Evolutionary conservation across 163 green algal genomes (phyloP).

Genomic region (Scenedesmus sp.): DNA sequence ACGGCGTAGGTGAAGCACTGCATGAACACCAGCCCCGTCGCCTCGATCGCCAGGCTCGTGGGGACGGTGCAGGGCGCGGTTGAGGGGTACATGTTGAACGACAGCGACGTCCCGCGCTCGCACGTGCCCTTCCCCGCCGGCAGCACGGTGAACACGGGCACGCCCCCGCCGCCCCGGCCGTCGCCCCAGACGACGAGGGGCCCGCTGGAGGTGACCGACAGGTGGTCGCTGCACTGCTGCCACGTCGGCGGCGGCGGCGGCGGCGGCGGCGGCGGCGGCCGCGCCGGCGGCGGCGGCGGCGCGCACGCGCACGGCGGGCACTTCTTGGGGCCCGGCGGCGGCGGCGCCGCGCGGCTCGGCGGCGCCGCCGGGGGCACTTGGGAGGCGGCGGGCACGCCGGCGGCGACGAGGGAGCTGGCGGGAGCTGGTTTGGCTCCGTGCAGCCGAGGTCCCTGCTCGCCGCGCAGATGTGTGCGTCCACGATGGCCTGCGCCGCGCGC

Average conservation of each 20-base stretch:
- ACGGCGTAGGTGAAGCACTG: constrained; percentile 20
- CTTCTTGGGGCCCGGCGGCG: not conserved
- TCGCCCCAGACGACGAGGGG: constrained; percentile 4
- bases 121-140: too few species aligned
- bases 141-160: too few species aligned
- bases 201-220: not conserved
- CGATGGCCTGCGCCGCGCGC: not conserved
- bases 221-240: constrained; percentile 1
- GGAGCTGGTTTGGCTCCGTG: too few species aligned
- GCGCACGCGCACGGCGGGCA: not conserved
- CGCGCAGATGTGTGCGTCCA: not conserved
- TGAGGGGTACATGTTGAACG: too few species aligned
- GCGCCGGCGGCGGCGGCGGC: not conserved
- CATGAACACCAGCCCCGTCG: constrained; percentile 10
- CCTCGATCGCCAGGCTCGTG: not conserved
- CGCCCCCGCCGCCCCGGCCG: not conserved
- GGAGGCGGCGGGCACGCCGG: too few species aligned
- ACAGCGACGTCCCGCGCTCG: too few species aligned
- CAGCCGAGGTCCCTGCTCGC: not conserved
- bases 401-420: too few species aligned
- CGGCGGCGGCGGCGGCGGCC: not conserved
- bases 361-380: too few species aligned
- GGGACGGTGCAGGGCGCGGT: not conserved
- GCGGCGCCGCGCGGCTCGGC: not conserved
- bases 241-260: not conserved